These are phyloP conservation scores for Candida oleophila DNA, from an alignment of 805 yeast genomes.

Conservation along the genomic window DNA sequence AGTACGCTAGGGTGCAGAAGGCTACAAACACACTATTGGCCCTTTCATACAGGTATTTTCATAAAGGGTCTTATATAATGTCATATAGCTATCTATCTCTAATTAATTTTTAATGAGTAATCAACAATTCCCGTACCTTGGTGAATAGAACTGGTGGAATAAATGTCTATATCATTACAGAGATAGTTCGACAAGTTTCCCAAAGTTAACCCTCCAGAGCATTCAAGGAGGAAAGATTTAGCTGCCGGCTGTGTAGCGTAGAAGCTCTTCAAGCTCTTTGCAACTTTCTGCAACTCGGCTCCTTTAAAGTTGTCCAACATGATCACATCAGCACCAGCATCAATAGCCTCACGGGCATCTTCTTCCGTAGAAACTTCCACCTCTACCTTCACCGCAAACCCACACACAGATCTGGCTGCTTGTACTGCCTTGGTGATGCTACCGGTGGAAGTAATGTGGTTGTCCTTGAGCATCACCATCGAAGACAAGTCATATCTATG, in stretches of 20 bases:
- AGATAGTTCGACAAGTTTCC: slow-evolving; percentile 64
- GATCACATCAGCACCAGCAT: slow-evolving; percentile 92
- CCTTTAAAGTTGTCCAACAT: slow-evolving; percentile 90
- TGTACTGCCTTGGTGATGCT: slow-evolving; percentile 82
- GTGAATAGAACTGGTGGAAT: slow-evolving; percentile 87
- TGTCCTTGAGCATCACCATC: slow-evolving; percentile 96
- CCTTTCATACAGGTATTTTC: neutral
- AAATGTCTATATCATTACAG: slow-evolving; percentile 80
- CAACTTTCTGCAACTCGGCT: slow-evolving; percentile 61
- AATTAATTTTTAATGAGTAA: slow-evolving; percentile 71
- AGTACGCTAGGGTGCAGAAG: no score
- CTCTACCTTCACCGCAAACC: slow-evolving; percentile 86
- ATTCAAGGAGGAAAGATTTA: slow-evolving; percentile 69
- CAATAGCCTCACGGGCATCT: slow-evolving; percentile 90
- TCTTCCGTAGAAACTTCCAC: slow-evolving; percentile 85
- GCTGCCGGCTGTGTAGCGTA: slow-evolving; percentile 44
- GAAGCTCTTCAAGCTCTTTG: slow-evolving; percentile 55
- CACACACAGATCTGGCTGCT: slow-evolving; percentile 77
- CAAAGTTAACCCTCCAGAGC: slow-evolving; percentile 86
- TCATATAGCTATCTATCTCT: neutral
- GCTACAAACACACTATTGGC: neutral
- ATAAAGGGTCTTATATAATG: neutral
- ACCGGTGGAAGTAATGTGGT: slow-evolving; percentile 91
- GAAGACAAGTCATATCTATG: slow-evolving; percentile 89
- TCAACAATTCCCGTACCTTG: slow-evolving; percentile 87